Percentiles rank a stretch among this genome's conserved stretches.
Conservation (phyloP, 2,329 filamentous ascomycete genomes). For the Bipolaris sorokiniana region DNA sequence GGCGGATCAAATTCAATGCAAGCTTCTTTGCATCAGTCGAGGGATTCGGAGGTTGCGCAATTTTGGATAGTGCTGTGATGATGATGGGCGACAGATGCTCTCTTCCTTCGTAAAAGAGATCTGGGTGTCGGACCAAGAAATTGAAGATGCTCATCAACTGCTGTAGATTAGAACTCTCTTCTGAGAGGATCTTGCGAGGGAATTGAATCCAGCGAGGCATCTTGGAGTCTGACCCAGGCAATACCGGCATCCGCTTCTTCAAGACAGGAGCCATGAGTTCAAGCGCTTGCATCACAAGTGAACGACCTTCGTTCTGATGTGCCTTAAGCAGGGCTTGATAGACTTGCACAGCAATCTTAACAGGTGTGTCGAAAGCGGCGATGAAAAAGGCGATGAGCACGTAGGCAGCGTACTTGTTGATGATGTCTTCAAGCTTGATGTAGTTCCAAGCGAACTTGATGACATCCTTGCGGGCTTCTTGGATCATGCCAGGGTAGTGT, state of each 20-base stretch:
- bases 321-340: constrained; percentile 90
- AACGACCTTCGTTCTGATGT: constrained; percentile 92
- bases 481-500: constrained; percentile 85
- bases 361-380: constrained; percentile 91
- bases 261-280: constrained; percentile 95
- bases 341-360: constrained; percentile 94
- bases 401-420: constrained; percentile 98
- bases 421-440: constrained; percentile 92
- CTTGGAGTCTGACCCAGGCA: constrained; percentile 70
- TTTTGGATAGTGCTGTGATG: constrained; percentile 85
- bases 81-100: constrained; percentile 91
- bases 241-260: constrained; percentile 71
- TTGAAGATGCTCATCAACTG: constrained; percentile 98
- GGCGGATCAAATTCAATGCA: constrained; percentile 84
- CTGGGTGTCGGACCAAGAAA: constrained; percentile 89
- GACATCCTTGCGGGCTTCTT: constrained; percentile 94
- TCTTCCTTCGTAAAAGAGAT: constrained; percentile 91
- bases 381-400: constrained; percentile 98
- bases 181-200: constrained; percentile 86
- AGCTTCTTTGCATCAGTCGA: constrained; percentile 92
- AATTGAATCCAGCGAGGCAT: constrained; percentile 86
- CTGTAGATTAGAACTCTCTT: constrained; percentile 93
- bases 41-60: constrained; percentile 80
- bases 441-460: constrained; percentile 99
- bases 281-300: constrained; percentile 89